Evolutionary conservation across 768 basidiomycete species (phyloP), one percentile per base, ranked within the genome.

Genomic region (Boletus sp.): DNA sequence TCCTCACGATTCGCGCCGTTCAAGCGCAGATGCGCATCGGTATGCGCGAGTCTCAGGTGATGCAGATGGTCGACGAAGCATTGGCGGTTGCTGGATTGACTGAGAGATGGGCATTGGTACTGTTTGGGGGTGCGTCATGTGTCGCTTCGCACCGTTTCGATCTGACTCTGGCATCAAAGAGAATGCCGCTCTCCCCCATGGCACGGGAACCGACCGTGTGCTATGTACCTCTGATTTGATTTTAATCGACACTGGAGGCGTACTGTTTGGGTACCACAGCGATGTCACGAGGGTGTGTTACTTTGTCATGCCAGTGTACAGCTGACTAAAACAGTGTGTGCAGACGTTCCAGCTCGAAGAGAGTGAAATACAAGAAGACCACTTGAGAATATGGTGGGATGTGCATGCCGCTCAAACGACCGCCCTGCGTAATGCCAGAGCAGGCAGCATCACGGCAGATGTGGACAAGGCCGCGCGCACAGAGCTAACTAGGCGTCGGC

Each of bases 101-200:
- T 15, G 77, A 77, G 44, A 79, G 76, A 29, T 83, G 77, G 59
- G 84, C 82, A 19, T 72, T 91, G 33, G 84, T 88, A 3, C 74
- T 93, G 19, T 93, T 95, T 64, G 90, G 91, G 64, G 85, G 90
- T 90, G 58, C 53, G 80, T 71, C 14, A 17, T 39, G 21, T 14
- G 19, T 37, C 32, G 5, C 37, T 25, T 11, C 37, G 27, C 6
- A 7, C 9, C 15, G 7, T 33, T 39, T 51, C 7, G 33, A 53
- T 33, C 44, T 61, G 30, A 57, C 44, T 17, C 11, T 43, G 19
- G 41, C 10, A 50, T 25, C 45, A 7, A 66, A 93, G 92, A 88
- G 55, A 89, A 93, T 61, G 92, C 90, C 6, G 91, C 90, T 3
- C 79, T 91, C 23, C 92, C 91, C 4, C 93, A 94, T 66, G 93